Conservation (phyloP, 805 yeast species). For the Yarrowia alimentaria region DNA sequence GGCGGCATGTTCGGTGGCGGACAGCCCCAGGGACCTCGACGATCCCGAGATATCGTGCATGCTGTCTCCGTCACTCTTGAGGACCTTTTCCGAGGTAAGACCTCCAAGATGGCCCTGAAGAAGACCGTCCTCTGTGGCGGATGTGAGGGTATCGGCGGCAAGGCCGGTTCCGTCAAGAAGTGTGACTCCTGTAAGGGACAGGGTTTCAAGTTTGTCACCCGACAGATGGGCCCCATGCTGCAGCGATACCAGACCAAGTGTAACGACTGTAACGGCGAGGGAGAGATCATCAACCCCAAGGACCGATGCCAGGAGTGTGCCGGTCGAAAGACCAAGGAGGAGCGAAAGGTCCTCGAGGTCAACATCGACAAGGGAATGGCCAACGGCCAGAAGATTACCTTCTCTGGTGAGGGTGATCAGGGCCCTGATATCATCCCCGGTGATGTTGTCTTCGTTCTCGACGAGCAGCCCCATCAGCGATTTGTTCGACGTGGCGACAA, state of each 20-base stretch:
- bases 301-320: conserved; percentile 84
- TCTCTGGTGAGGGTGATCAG: conserved; percentile 96
- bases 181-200: conserved; percentile 87
- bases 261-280: conserved; percentile 88
- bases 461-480: conserved; percentile 79
- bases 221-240: conserved; percentile 99
- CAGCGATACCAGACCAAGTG: conserved; percentile 96
- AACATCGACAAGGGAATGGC: conserved; percentile 96
- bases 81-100: conserved; percentile 91
- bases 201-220: conserved; percentile 87
- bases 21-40: conserved; percentile 75
- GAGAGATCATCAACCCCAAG: conserved; percentile 80
- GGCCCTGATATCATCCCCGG: conserved; percentile 94
- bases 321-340: conserved; percentile 83
- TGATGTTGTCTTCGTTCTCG: conserved; percentile 88
- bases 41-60: conserved; percentile 90
- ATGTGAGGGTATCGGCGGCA: conserved; percentile 97
- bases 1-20: conserved; percentile 47
- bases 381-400: conserved; percentile 86
- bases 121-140: conserved; percentile 83
- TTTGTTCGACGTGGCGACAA: conserved; percentile 91
- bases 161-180: conserved; percentile 80
- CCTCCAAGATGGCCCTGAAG: conserved; percentile 89
- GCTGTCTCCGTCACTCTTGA: conserved; percentile 81
- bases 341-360: conserved; percentile 91